Conservation (phyloP, 768 basidiomycete species). For the Auriscalpium orientale region DNA sequence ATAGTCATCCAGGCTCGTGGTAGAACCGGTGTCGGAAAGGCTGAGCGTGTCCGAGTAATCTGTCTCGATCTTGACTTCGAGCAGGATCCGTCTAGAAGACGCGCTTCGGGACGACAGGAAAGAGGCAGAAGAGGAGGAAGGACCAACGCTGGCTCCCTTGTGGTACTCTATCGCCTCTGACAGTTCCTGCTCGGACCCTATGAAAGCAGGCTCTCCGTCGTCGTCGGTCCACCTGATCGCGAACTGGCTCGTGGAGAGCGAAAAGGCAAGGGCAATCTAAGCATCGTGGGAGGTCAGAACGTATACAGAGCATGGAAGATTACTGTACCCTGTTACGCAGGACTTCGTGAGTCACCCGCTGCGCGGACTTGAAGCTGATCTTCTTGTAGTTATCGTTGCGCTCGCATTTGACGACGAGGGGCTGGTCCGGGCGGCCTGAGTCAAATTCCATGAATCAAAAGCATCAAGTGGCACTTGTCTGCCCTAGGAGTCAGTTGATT, state of each 20-base stretch:
- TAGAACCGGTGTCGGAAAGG: conserved; percentile 80
- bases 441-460: neutral
- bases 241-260: conserved; percentile 62
- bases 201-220: conserved; percentile 70
- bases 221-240: conserved; percentile 82
- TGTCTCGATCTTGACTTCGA: conserved; percentile 69
- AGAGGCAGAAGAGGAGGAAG: conserved; percentile 65
- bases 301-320: conserved; percentile 1
- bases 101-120: conserved; percentile 61
- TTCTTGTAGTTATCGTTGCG: conserved; percentile 69
- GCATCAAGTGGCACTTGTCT: too few relatives aligned
- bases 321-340: conserved; percentile 58
- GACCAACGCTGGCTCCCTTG: conserved; percentile 64
- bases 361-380: conserved; percentile 73
- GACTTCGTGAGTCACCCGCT: conserved; percentile 70
- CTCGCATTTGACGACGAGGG: conserved; percentile 76
- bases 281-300: conserved; percentile 1
- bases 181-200: conserved; percentile 65
- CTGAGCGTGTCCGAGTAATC: conserved; percentile 84
- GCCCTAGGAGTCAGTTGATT: too few relatives aligned
- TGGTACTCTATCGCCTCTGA: conserved; percentile 87
- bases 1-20: conserved; percentile 74
- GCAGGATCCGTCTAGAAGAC: conserved; percentile 52
- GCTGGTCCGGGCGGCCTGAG: conserved; percentile 47
- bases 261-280: conserved; percentile 82